Evolutionary conservation across 2,329 filamentous ascomycete genomes (phyloP).

Genomic region (Neocucurbitaria cava): DNA sequence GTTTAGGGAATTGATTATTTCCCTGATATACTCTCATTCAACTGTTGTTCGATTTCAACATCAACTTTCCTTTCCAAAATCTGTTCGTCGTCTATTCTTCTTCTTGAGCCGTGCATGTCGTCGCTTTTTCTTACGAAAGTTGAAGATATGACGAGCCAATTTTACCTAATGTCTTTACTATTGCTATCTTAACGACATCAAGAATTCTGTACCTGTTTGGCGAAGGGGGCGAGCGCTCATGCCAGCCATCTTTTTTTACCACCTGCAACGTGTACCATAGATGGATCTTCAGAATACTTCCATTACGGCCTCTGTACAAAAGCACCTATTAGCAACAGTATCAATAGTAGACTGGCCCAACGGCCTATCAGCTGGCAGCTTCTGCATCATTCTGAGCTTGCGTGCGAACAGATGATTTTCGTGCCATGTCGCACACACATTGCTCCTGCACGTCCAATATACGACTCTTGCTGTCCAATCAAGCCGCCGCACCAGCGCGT

Average conservation of each 20-base stretch:
- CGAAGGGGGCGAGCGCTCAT: conserved; percentile 8
- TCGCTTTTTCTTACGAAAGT: conserved; percentile 37
- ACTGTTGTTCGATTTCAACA: conserved; percentile 8
- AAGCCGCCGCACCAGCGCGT: conserved; percentile 21
- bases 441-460: conserved; percentile 35
- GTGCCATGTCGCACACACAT: conserved; percentile 34
- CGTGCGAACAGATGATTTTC: conserved; percentile 17
- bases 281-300: conserved; percentile 28
- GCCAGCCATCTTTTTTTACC: conserved; percentile 16
- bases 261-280: conserved; percentile 43
- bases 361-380: conserved; percentile 23
- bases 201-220: conserved; percentile 21
- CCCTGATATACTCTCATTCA: conserved; percentile 23
- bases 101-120: conserved; percentile 30
- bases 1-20: conserved; percentile 12
- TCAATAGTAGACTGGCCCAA: conserved; percentile 35
- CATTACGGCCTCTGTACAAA: conserved; percentile 50
- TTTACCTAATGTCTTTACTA: conserved; percentile 49
- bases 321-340: conserved; percentile 43
- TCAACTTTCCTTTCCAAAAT: conserved; percentile 21
- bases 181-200: conserved; percentile 41
- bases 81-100: conserved; percentile 21
- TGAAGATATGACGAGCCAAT: conserved; percentile 41
- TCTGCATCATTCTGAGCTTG: conserved; percentile 14
- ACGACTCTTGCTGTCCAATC: conserved; percentile 30